Evolutionary conservation across 805 yeast species (phyloP).

Genomic region (Phaffomyces antillensis): DNA sequence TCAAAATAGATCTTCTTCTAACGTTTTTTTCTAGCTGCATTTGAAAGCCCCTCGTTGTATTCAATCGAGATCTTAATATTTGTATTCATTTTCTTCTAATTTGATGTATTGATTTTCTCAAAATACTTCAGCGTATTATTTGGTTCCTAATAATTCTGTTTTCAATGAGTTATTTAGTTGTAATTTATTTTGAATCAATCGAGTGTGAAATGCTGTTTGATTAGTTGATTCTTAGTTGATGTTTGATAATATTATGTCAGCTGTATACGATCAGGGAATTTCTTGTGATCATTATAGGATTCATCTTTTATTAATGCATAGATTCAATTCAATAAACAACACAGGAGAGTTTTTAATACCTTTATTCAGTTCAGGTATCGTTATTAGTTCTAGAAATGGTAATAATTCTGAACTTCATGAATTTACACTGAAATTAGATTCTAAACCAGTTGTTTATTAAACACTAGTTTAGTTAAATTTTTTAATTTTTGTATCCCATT

Average conservation of each 20-base stretch:
- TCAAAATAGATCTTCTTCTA: slow-evolving; percentile 56
- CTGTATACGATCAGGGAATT: slow-evolving; percentile 18
- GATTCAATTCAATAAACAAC: slow-evolving; percentile 24
- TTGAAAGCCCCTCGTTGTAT: slow-evolving; percentile 85
- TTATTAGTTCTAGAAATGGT: slow-evolving; percentile 29
- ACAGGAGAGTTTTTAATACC: slow-evolving; percentile 23
- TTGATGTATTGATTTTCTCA: slow-evolving; percentile 32
- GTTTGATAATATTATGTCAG: slow-evolving; percentile 17
- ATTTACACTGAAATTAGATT: slow-evolving; percentile 8
- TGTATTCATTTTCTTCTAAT: slow-evolving; percentile 19
- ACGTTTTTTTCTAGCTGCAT: slow-evolving; percentile 84
- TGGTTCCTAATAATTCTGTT: no score
- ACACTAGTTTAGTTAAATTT: slow-evolving; percentile 8
- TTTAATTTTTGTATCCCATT: slow-evolving; percentile 19
- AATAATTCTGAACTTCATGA: slow-evolving; percentile 24
- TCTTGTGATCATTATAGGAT: slow-evolving; percentile 19
- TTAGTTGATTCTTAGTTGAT: slow-evolving; percentile 13
- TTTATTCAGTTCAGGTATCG: slow-evolving; percentile 17
- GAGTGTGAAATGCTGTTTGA: slow-evolving; percentile 19
- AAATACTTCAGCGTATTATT: no score
- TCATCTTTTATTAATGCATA: slow-evolving; percentile 33
- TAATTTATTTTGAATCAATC: slow-evolving; percentile 18
- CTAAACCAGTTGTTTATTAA: slow-evolving; percentile 10
- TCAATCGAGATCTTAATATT: slow-evolving; percentile 67
- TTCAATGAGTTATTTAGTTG: slow-evolving; percentile 26